A percentile compares a stretch with the other conserved stretches of the same genome.
Evolutionary conservation across 192 early-diverging fungal species (phyloP).

Genomic region (Coemansia asiatica): DNA sequence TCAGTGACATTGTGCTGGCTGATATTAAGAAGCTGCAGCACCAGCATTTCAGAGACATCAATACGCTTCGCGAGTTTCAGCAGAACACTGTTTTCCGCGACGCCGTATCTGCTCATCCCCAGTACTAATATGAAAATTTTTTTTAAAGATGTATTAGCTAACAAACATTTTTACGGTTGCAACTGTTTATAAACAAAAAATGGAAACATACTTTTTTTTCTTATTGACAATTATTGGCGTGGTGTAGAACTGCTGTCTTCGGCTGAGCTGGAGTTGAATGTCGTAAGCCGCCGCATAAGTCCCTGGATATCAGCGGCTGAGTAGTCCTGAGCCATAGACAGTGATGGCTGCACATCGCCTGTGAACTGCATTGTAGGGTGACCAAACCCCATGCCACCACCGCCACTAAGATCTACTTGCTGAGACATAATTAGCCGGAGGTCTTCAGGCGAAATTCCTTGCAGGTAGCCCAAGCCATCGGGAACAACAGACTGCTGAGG

Average conservation of each 20-base stretch:
- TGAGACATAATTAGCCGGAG: conserved; percentile 9
- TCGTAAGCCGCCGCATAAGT: conserved; percentile 12
- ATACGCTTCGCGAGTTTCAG: conserved; percentile 40
- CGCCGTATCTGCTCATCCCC: neutral
- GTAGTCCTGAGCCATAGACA: conserved; percentile 2
- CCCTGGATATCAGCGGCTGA: conserved; percentile 20
- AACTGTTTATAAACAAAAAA: neutral
- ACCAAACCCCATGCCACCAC: neutral
- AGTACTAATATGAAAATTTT: too few relatives aligned
- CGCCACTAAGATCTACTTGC: neutral
- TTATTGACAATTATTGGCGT: neutral
- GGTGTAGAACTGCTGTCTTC: neutral
- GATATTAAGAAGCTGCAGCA: conserved; percentile 46
- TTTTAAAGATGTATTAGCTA: too few relatives aligned
- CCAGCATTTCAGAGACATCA: conserved; percentile 43
- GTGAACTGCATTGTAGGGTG: neutral
- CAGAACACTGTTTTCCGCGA: conserved; percentile 23
- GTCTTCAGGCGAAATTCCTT: neutral
- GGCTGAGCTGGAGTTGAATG: conserved; percentile 5
- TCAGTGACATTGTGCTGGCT: conserved; percentile 46
- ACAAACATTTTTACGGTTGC: neutral
- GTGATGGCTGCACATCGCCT: neutral
- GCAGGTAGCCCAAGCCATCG: neutral
- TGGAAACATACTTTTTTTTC: neutral
- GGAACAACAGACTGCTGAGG: too few relatives aligned